These are phyloP conservation scores for Aspergillus sp. DNA, from an alignment of 2,329 filamentous ascomycete species.

Conservation along the genomic window DNA sequence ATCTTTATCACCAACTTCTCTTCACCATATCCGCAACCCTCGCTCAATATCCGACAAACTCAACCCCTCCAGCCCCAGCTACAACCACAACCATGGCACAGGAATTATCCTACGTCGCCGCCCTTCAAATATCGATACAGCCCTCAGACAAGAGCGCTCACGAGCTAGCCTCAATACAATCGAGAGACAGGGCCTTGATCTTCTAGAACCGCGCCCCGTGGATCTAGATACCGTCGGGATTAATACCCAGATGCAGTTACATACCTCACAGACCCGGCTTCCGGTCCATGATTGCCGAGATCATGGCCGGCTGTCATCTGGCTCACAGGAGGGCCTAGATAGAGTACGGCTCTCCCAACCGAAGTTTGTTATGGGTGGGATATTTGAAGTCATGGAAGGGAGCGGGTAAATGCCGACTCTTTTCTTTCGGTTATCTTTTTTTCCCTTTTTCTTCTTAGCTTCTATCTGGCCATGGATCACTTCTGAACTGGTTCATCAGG, in stretches of 20 bases:
- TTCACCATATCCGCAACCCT: constrained; percentile 24
- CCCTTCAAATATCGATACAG: constrained; percentile 45
- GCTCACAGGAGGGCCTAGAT: constrained; percentile 3
- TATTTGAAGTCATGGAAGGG: constrained; percentile 49
- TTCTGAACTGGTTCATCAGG: not conserved
- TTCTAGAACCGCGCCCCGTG: constrained; percentile 48
- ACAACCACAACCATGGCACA: constrained; percentile 31
- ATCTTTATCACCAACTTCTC: constrained; percentile 16
- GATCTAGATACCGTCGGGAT: constrained; percentile 24
- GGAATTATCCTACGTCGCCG: constrained; percentile 39
- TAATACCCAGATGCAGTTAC: constrained; percentile 22
- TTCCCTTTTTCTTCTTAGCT: not conserved
- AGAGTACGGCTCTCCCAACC: constrained; percentile 25
- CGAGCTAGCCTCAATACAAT: constrained; percentile 39
- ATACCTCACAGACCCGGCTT: constrained; percentile 9
- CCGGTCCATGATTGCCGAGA: not conserved
- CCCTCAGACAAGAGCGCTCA: constrained; percentile 43
- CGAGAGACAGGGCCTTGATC: constrained; percentile 41
- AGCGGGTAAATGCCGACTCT: constrained; percentile 24
- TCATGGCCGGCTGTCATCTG: constrained; percentile 9
- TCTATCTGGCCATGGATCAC: not conserved
- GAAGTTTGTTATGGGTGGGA: constrained; percentile 47
- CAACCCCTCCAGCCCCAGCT: constrained; percentile 17
- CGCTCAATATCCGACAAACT: constrained; percentile 5
- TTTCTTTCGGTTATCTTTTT: not conserved